Percentiles rank a stretch among this genome's conserved stretches.
Conservation (phyloP, 352 stramenopile species). For the Peronospora farinosa region DNA sequence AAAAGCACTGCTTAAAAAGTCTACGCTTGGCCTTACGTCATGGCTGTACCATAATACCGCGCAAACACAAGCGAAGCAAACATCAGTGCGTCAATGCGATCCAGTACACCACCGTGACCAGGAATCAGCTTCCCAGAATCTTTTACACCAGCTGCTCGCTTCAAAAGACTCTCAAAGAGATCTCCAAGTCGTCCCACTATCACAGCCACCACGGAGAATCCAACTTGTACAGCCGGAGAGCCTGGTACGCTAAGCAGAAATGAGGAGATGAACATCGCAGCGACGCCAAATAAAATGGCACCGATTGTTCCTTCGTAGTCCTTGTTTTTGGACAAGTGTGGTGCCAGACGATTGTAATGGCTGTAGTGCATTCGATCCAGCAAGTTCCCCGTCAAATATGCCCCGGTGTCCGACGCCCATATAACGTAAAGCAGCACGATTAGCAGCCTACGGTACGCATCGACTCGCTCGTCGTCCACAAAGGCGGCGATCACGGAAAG, state of each 20-base stretch:
- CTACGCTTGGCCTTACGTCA: constrained; percentile 29
- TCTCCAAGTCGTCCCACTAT: constrained; percentile 91
- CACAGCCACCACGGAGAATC: constrained; percentile 87
- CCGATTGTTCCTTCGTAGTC: constrained; percentile 92
- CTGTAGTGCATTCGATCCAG: constrained; percentile 85
- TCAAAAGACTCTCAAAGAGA: constrained; percentile 93
- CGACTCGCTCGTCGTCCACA: constrained; percentile 51
- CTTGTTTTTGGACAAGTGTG: constrained; percentile 92
- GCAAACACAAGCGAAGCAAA: constrained; percentile 77
- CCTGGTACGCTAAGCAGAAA: constrained; percentile 72
- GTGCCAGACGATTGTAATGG: constrained; percentile 77
- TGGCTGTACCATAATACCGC: constrained; percentile 50
- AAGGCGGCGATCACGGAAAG: constrained; percentile 59
- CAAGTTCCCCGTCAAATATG: constrained; percentile 89
- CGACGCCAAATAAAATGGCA: constrained; percentile 75
- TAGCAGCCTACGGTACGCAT: constrained; percentile 53
- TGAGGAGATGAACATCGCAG: constrained; percentile 79
- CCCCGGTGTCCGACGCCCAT: constrained; percentile 87
- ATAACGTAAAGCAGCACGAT: constrained; percentile 69
- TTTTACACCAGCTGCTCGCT: constrained; percentile 92
- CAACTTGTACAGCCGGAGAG: constrained; percentile 63
- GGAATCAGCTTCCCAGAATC: constrained; percentile 94
- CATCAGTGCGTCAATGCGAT: constrained; percentile 94
- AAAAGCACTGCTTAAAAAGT: constrained; percentile 22
- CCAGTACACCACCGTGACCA: constrained; percentile 92